Percentiles rank a stretch among this genome's conserved stretches.
Conservation (phyloP, 2,329 filamentous ascomycete genomes). For the Monascus ruber region DNA sequence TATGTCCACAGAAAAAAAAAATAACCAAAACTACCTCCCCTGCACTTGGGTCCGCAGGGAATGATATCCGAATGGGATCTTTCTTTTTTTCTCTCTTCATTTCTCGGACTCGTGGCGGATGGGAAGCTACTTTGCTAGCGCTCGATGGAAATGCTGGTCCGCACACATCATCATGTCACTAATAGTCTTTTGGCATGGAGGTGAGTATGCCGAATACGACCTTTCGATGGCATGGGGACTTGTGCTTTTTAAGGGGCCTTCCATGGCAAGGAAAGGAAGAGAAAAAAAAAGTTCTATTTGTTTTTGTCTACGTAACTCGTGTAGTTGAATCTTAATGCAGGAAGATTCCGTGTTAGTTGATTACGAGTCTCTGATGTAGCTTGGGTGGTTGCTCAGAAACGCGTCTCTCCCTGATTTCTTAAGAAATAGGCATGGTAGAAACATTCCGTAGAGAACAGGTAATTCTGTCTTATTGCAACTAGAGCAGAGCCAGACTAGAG, state of each 20-base stretch:
- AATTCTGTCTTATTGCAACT: too few relatives aligned
- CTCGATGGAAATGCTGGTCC: constrained; percentile 17
- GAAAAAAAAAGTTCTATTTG: constrained; percentile 2
- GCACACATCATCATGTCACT: constrained; percentile 15
- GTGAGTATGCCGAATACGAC: constrained; percentile 10
- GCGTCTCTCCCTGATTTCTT: too few relatives aligned
- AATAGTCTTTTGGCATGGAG: constrained; percentile 11
- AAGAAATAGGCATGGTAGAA: too few relatives aligned
- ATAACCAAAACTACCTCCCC: background rate
- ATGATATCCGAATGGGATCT: constrained; percentile 16
- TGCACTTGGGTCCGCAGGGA: constrained; percentile 25
- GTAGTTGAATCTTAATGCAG: constrained; percentile 3
- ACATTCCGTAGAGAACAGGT: too few relatives aligned
- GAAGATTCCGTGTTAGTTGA: background rate
- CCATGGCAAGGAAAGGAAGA: too few relatives aligned
- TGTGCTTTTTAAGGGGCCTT: too few relatives aligned
- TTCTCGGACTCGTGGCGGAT: constrained; percentile 26
- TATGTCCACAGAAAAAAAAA: constrained; percentile 15
- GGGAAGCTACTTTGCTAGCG: constrained; percentile 22
- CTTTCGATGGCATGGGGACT: constrained; percentile 7
- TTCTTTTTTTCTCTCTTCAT: constrained; percentile 9
- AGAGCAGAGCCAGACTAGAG: too few relatives aligned
- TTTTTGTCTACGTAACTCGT: constrained; percentile 2
- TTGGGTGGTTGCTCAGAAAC: too few relatives aligned
- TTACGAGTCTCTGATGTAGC: too few relatives aligned